Evolutionary conservation across 345 rosid species (phyloP).

Genomic region (Gossypium mustelinum): DNA sequence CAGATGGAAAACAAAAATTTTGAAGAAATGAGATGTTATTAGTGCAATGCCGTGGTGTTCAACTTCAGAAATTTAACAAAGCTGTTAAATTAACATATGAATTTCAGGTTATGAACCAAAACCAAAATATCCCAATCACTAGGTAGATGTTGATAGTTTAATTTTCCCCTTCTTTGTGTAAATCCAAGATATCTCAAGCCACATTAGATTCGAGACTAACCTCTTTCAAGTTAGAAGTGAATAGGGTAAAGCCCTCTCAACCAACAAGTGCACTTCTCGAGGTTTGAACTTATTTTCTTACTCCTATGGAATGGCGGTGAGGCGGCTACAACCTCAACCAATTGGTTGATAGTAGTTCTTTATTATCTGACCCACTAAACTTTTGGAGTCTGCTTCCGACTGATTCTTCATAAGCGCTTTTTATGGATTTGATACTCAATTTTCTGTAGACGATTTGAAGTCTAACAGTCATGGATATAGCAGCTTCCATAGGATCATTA

Average conservation of each 20-base stretch:
- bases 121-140: background rate
- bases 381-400: constrained; percentile 73
- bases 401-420: constrained; percentile 78
- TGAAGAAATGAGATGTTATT: background rate
- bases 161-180: too few relatives aligned
- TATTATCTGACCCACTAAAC: constrained; percentile 56
- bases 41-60: background rate
- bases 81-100: background rate
- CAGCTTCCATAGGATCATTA: constrained; percentile 61
- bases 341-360: constrained; percentile 38
- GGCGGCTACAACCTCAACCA: too few relatives aligned
- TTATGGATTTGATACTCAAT: constrained; percentile 65
- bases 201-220: too few relatives aligned
- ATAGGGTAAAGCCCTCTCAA: too few relatives aligned
- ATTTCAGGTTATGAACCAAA: background rate
- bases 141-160: background rate
- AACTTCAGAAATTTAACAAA: background rate
- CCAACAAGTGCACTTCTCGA: too few relatives aligned
- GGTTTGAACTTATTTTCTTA: too few relatives aligned
- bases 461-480: constrained; percentile 59
- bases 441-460: constrained; percentile 69
- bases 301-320: too few relatives aligned
- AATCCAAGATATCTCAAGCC: too few relatives aligned
- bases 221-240: too few relatives aligned
- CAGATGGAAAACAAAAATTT: background rate